Conservation (phyloP, 2,329 filamentous ascomycete genomes). For the Talaromyces sp. region DNA sequence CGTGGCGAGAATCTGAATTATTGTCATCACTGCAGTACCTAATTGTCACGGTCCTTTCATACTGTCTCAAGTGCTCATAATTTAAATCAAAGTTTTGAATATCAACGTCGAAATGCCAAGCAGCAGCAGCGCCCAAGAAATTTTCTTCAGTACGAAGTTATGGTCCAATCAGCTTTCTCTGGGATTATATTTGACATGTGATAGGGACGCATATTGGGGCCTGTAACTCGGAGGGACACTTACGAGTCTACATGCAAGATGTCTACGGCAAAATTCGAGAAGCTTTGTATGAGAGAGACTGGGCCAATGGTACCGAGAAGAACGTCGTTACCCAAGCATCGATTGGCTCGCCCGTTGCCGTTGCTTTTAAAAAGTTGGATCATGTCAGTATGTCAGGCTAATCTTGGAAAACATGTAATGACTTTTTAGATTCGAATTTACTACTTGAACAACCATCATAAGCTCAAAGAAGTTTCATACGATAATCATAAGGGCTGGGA, state of each 20-base stretch:
- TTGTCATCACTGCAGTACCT: no score
- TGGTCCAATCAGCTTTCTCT: not conserved
- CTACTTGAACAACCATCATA: not conserved
- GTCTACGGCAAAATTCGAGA: not conserved
- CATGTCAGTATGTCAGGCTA: not conserved
- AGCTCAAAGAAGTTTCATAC: not conserved
- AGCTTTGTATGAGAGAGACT: not conserved
- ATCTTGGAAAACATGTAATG: no score
- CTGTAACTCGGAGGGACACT: not conserved
- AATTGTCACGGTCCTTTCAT: no score
- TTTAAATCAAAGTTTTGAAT: not conserved
- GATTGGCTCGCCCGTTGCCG: not conserved
- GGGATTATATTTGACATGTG: not conserved
- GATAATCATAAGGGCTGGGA: not conserved
- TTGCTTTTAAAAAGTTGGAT: not conserved
- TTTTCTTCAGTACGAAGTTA: not conserved
- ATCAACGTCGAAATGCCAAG: not conserved
- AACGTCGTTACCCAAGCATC: not conserved
- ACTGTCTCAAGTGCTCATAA: not conserved
- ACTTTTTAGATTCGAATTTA: not conserved
- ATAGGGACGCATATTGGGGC: not conserved
- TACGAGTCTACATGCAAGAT: conserved; percentile 3
- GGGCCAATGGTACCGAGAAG: not conserved
- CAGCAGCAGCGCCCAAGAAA: not conserved
- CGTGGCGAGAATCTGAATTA: no score